These are phyloP conservation scores for Globisporangium paroecandrum DNA, from an alignment of 352 stramenopile genomes.

Conservation along the genomic window DNA sequence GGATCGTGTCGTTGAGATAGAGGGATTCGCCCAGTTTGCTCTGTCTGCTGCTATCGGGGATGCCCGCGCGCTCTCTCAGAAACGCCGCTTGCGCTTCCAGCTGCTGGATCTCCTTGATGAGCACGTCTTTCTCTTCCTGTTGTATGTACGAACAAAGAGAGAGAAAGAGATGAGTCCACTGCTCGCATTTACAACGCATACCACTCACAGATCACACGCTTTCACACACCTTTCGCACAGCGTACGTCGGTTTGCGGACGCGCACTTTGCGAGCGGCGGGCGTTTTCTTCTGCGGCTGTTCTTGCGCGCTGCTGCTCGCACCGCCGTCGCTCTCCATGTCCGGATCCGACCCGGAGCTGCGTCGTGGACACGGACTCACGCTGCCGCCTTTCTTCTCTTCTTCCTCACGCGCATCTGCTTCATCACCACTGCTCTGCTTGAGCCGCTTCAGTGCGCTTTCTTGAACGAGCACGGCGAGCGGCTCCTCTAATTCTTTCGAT, in stretches of 20 bases:
- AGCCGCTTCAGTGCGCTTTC: background rate
- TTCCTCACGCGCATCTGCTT: background rate
- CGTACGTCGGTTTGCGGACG: constrained; percentile 21
- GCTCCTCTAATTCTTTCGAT: background rate
- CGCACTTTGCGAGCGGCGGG: constrained; percentile 14
- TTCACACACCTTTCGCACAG: constrained; percentile 15
- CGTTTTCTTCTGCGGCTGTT: background rate
- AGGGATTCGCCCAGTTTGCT: constrained; percentile 12
- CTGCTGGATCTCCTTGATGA: constrained; percentile 30
- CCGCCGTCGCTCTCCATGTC: constrained; percentile 14
- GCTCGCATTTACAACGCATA: background rate
- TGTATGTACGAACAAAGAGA: background rate
- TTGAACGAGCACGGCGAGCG: background rate
- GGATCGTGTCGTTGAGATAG: constrained; percentile 14
- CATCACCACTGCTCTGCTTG: background rate
- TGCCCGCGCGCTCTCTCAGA: constrained; percentile 26
- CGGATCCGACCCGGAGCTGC: constrained; percentile 11
- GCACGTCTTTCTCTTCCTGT: constrained; percentile 45
- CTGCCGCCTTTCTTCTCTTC: background rate
- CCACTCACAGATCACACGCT: background rate
- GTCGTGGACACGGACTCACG: background rate
- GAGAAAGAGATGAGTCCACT: background rate
- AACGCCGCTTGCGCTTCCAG: constrained; percentile 31
- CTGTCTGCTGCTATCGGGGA: constrained; percentile 19
- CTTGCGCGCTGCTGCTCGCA: constrained; percentile 13